Base-by-base conservation (phyloP, 768 basidiomycete species). In the Daedalea quercina region DNA sequence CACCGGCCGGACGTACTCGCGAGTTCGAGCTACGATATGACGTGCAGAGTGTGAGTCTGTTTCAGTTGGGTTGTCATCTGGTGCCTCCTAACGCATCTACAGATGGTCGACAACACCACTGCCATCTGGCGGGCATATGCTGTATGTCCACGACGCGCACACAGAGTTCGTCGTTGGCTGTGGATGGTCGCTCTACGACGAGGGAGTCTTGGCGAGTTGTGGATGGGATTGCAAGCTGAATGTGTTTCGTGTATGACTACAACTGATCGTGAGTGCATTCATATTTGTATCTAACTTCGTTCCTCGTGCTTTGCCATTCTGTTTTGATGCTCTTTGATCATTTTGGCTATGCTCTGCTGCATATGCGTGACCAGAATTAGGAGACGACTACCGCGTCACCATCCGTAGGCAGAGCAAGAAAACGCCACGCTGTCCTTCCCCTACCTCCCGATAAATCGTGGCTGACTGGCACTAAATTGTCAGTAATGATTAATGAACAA, bases 101-200 rank as follows among this genome's bases (percentile, higher is more conserved):
- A 66, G 91, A 59, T 94, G 91, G 91, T 80, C 81, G 55, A 85
- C 84, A n/a, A 72, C 69, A 44, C 79, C 84, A 9, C 60, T 76
- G 23, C 74, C 75, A 23, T 70, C 70, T 22, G 72, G 78, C 50
- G 68, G 75, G 1, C 76, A 82, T 54, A 65, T 87, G 46, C 64
- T 87, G 54, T 67, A 84, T 54, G 85, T 93, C 31, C 87, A 96
- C 64, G 86, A 92, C 63, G 74, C 83, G 6, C 95, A 98, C 65
- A 94, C 90, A 1, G 95, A 98, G 70, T 97, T 98, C 68, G 92
- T 95, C 22, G 88, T 89, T 40, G 94, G 91, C 0, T 86, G 89
- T 62, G 78, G 80, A 44, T 96, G 94, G 94, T 91, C 90, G n/a
- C 67, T 96, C 60, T 94, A 84, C 57, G 92, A 96, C 45, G 84